Percentiles rank a stretch among this genome's conserved stretches.
These are phyloP conservation scores for Trebouxia gelatinosa DNA, from an alignment of 163 green algal species.

Conservation along the genomic window DNA sequence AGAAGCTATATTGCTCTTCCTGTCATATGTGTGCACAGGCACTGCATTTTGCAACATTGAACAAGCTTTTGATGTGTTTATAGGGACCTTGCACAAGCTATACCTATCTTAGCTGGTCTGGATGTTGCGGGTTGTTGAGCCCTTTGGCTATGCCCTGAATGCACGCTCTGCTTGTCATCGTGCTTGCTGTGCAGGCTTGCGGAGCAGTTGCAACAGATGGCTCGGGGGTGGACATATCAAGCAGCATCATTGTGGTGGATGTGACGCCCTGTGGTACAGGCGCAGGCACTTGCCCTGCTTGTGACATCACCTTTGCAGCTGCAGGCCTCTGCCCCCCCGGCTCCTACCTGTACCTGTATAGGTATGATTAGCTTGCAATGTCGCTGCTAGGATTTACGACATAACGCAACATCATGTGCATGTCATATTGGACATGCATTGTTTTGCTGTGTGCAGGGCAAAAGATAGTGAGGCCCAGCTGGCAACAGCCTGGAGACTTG, in stretches of 20 bases:
- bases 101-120: too few species aligned
- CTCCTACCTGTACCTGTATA: constrained; percentile 28
- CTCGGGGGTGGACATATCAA: background rate
- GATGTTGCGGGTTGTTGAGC: too few species aligned
- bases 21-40: too few species aligned
- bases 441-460: constrained; percentile 10
- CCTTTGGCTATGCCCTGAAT: background rate
- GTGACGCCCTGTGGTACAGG: constrained; percentile 14
- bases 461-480: background rate
- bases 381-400: background rate
- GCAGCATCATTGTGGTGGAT: constrained; percentile 16
- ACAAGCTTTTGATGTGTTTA: too few species aligned
- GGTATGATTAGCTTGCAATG: background rate
- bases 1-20: too few species aligned
- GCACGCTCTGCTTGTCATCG: background rate
- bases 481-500: background rate
- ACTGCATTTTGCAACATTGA: too few species aligned
- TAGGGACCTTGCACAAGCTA: too few species aligned
- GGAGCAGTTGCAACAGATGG: constrained; percentile 41
- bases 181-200: constrained; percentile 25
- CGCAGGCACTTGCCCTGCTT: background rate
- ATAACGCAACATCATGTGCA: background rate
- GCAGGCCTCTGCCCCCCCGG: constrained; percentile 16
- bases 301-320: constrained; percentile 29
- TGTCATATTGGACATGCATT: background rate